phyloP scores from a whole-genome alignment of 176 grass and related monocot species.

The Chrysopogon serrulatus region DNA sequence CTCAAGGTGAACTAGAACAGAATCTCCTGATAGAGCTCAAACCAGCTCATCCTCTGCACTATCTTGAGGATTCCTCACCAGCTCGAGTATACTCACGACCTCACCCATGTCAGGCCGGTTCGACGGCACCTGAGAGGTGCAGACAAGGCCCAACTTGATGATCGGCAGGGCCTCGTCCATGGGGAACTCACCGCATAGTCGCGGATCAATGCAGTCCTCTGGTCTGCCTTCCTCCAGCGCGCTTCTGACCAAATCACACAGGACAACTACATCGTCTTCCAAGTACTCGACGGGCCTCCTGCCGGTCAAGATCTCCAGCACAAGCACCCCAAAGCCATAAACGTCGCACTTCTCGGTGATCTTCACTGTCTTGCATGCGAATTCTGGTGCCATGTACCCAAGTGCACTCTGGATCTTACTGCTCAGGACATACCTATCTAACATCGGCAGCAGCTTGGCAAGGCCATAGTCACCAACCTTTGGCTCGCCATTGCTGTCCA shows the following conservation, averaged over 20 bases:
- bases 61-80: slow-evolving; percentile 65
- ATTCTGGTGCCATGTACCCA: slow-evolving; percentile 98
- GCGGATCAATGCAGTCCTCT: slow-evolving; percentile 66
- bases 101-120: slow-evolving; percentile 85
- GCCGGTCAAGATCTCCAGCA: slow-evolving; percentile 70
- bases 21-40: slow-evolving; percentile 21
- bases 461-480: slow-evolving; percentile 80
- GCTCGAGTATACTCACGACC: slow-evolving; percentile 78
- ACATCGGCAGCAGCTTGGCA: slow-evolving; percentile 83
- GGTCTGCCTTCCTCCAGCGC: slow-evolving; percentile 72
- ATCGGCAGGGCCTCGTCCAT: slow-evolving; percentile 76
- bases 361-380: slow-evolving; percentile 86
- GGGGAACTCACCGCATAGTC: slow-evolving; percentile 57
- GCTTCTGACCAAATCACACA: slow-evolving; percentile 68
- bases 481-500: slow-evolving; percentile 70
- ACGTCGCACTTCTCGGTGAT: slow-evolving; percentile 92
- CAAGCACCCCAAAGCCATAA: slow-evolving; percentile 78
- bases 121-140: slow-evolving; percentile 90
- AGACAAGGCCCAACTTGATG: slow-evolving; percentile 82
- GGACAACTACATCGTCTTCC: slow-evolving; percentile 93
- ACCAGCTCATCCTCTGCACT: slow-evolving; percentile 58
- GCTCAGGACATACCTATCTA: slow-evolving; percentile 87
- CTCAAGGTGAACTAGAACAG: slow-evolving; percentile 3
- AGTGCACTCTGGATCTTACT: slow-evolving; percentile 97
- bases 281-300: slow-evolving; percentile 83